A percentile compares a stretch with the other conserved stretches of the same genome.
Evolutionary conservation across 2,329 filamentous ascomycete genomes (phyloP).

Genomic region (Aotearoamyces nothofagi): DNA sequence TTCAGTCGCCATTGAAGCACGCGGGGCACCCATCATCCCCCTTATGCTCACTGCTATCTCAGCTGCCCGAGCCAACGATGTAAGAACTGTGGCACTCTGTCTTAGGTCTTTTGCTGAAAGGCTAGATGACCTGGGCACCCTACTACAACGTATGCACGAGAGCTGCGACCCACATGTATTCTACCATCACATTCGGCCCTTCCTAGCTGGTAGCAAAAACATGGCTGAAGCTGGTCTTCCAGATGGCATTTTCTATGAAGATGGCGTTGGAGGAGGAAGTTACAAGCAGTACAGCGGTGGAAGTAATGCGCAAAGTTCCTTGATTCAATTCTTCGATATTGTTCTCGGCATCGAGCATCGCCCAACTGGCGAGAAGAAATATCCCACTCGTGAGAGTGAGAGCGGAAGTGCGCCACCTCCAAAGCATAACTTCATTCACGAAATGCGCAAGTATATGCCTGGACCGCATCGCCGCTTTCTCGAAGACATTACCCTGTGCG

Average conservation of each 20-base stretch:
- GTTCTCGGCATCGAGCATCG: constrained; percentile 80
- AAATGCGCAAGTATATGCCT: constrained; percentile 97
- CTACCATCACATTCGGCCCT: constrained; percentile 91
- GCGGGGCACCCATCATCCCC: constrained; percentile 73
- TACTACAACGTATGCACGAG: constrained; percentile 86
- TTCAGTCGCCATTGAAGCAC: constrained; percentile 88
- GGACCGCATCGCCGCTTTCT: constrained; percentile 83
- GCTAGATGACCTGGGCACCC: constrained; percentile 64
- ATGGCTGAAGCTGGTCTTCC: constrained; percentile 91
- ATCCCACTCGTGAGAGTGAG: constrained; percentile 29
- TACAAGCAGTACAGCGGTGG: constrained; percentile 85
- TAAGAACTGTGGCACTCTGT: constrained; percentile 55
- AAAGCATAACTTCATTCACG: constrained; percentile 80
- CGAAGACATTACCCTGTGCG: constrained; percentile 58
- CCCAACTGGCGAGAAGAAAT: constrained; percentile 62
- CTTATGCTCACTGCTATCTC: constrained; percentile 79
- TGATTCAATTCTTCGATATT: constrained; percentile 96
- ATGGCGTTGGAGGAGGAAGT: constrained; percentile 46
- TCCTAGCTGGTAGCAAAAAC: constrained; percentile 91
- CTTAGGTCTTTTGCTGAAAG: constrained; percentile 75
- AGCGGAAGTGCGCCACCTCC: constrained; percentile 30
- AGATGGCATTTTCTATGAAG: constrained; percentile 74
- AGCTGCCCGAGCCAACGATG: constrained; percentile 59
- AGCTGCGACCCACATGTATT: constrained; percentile 90
- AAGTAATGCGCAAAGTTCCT: constrained; percentile 90